These are phyloP conservation scores for Breynia disticha DNA, from an alignment of 441 rosid species.

Conservation along the genomic window DNA sequence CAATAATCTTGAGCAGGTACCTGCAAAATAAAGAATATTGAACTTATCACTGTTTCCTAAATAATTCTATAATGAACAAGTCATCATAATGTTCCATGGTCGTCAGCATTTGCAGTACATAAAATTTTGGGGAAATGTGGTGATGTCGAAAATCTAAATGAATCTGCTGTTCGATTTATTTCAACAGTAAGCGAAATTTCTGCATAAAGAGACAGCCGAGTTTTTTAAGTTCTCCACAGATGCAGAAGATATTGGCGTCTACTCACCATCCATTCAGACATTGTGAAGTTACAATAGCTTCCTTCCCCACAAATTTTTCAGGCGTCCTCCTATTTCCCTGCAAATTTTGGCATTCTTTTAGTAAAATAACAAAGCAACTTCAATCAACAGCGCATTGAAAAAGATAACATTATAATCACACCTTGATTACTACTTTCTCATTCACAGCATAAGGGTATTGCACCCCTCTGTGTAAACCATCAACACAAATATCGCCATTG, in stretches of 20 bases:
- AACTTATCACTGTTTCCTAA: too few species aligned
- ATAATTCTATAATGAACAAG: too few species aligned
- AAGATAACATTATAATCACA: slow-evolving; percentile 16
- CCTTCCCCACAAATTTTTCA: slow-evolving; percentile 90
- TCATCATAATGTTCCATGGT: background rate
- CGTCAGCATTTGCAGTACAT: background rate
- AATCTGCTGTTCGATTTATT: background rate
- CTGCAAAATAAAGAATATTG: slow-evolving; percentile 24
- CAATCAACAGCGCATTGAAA: slow-evolving; percentile 4
- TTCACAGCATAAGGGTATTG: slow-evolving; percentile 86
- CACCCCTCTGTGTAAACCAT: slow-evolving; percentile 58
- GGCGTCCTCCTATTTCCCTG: slow-evolving; percentile 96
- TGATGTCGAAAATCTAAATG: too few species aligned
- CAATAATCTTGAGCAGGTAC: slow-evolving; percentile 74
- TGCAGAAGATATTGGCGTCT: background rate
- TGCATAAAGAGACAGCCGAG: too few species aligned
- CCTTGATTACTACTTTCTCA: slow-evolving; percentile 93
- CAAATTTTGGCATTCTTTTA: slow-evolving; percentile 17
- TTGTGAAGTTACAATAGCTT: slow-evolving; percentile 88
- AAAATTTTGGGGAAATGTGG: background rate
- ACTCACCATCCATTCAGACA: slow-evolving; percentile 98
- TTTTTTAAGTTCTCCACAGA: background rate
- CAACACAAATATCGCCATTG: slow-evolving; percentile 61
- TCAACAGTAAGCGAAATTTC: too few species aligned
- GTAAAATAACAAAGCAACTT: background rate